Evolutionary conservation across 352 stramenopile genomes (phyloP).

Genomic region (Pythium guiyangense): DNA sequence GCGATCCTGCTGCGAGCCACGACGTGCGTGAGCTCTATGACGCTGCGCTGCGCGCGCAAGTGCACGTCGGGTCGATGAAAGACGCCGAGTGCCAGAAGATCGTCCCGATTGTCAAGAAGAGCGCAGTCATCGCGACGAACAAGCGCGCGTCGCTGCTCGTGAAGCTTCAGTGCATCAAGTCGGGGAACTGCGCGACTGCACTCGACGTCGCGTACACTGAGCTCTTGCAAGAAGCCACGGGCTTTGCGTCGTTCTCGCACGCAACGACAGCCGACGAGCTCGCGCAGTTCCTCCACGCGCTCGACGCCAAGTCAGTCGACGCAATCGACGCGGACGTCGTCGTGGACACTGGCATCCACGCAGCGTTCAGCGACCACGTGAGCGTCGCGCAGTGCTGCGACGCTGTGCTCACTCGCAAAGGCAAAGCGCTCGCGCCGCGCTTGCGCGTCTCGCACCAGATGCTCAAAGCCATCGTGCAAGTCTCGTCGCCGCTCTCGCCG

Average conservation of each 20-base stretch:
- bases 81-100: slow-evolving; percentile 77
- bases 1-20: slow-evolving; percentile 21
- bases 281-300: slow-evolving; percentile 21
- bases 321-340: slow-evolving; percentile 55
- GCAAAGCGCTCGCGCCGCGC: slow-evolving; percentile 43
- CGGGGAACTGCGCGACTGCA: slow-evolving; percentile 27
- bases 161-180: slow-evolving; percentile 69
- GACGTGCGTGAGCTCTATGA: slow-evolving; percentile 44
- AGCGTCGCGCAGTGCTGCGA: slow-evolving; percentile 40
- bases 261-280: slow-evolving; percentile 33
- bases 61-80: slow-evolving; percentile 73
- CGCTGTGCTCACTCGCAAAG: slow-evolving; percentile 37
- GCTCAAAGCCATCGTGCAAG: slow-evolving; percentile 39
- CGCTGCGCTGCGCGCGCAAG: slow-evolving; percentile 57
- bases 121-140: slow-evolving; percentile 18
- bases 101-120: slow-evolving; percentile 51
- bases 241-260: slow-evolving; percentile 28
- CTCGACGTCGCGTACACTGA: slow-evolving; percentile 48
- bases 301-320: slow-evolving; percentile 22
- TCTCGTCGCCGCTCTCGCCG: slow-evolving; percentile 11
- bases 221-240: slow-evolving; percentile 57
- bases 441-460: slow-evolving; percentile 53
- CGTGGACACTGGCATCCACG: slow-evolving; percentile 51
- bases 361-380: slow-evolving; percentile 28
- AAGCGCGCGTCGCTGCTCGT: slow-evolving; percentile 43